phyloP scores from a whole-genome alignment of 2,329 filamentous ascomycete genomes.

The Botryotinia convoluta region DNA sequence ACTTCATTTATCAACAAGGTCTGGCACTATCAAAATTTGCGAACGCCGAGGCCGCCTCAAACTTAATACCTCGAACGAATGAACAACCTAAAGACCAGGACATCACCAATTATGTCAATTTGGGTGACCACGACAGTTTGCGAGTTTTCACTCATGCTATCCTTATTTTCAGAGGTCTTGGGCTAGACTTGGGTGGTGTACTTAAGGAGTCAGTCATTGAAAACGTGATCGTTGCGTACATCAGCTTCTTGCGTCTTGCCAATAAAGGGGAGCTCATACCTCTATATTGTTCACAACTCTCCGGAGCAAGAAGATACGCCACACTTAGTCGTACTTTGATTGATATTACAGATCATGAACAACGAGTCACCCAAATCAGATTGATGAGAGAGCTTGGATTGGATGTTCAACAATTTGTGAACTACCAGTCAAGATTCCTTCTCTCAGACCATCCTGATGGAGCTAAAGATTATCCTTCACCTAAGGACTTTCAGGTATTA shows the following conservation, averaged over 20 bases:
- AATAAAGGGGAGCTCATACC: conserved; percentile 78
- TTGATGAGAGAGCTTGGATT: conserved; percentile 75
- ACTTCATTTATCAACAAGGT: conserved; percentile 60
- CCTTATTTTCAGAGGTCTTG: conserved; percentile 63
- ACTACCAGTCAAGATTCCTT: conserved; percentile 59
- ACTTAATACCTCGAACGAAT: conserved; percentile 44
- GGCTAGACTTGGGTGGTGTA: conserved; percentile 46
- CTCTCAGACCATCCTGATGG: conserved; percentile 50
- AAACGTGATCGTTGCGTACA: conserved; percentile 77
- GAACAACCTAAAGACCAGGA: conserved; percentile 40
- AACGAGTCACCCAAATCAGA: conserved; percentile 66
- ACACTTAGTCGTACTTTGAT: conserved; percentile 76
- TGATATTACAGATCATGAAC: conserved; percentile 62
- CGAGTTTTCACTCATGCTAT: conserved; percentile 69
- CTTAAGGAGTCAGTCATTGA: conserved; percentile 49
- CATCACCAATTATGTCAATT: conserved; percentile 49
- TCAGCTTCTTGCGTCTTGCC: conserved; percentile 71
- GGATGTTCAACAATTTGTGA: conserved; percentile 70
- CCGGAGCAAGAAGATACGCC: conserved; percentile 60
- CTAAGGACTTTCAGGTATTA: conserved; percentile 51
- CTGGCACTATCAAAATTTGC: conserved; percentile 48
- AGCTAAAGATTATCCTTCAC: conserved; percentile 41
- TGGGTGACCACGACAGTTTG: conserved; percentile 61
- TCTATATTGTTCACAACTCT: conserved; percentile 80
- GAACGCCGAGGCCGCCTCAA: conserved; percentile 45